Evolutionary conservation across 2,329 filamentous ascomycete species (phyloP).

Genomic region (Bretziella fagacearum): DNA sequence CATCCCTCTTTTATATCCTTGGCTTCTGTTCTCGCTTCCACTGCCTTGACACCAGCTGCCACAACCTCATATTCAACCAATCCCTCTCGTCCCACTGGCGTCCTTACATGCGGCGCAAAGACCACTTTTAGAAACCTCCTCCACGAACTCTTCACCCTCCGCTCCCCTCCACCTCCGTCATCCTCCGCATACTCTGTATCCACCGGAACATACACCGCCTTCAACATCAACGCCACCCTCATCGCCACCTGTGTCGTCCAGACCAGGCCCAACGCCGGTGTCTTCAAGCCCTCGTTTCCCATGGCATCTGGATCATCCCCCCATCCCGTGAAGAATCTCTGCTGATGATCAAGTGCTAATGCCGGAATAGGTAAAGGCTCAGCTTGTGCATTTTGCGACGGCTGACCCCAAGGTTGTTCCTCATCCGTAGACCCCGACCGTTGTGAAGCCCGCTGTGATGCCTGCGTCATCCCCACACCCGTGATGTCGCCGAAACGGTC

Average conservation of each 20-base stretch:
- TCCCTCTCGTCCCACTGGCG: conserved; percentile 31
- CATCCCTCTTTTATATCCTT: background rate
- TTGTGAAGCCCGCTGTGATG: too few relatives aligned
- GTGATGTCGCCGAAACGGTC: conserved; percentile 49
- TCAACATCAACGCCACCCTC: conserved; percentile 65
- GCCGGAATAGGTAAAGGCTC: conserved; percentile 30
- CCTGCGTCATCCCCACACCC: conserved; percentile 16
- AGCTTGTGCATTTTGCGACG: conserved; percentile 22
- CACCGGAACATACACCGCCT: conserved; percentile 34
- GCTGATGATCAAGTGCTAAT: conserved; percentile 70
- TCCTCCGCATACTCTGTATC: conserved; percentile 25
- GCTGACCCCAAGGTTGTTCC: conserved; percentile 20
- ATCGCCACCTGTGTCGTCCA: conserved; percentile 83
- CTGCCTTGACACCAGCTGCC: conserved; percentile 40
- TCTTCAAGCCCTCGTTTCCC: conserved; percentile 40
- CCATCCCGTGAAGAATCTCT: conserved; percentile 93
- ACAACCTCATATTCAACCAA: conserved; percentile 59
- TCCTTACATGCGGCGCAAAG: conserved; percentile 60
- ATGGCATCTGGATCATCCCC: conserved; percentile 45
- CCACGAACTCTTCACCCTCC: conserved; percentile 39
- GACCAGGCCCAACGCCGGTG: conserved; percentile 68
- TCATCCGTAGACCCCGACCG: conserved; percentile 17
- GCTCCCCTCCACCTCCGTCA: conserved; percentile 21
- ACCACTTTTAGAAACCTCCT: conserved; percentile 73
- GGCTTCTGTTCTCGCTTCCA: conserved; percentile 11